Evolutionary conservation across 805 yeast species (phyloP).

Genomic region (Kregervanrija delftensis): DNA sequence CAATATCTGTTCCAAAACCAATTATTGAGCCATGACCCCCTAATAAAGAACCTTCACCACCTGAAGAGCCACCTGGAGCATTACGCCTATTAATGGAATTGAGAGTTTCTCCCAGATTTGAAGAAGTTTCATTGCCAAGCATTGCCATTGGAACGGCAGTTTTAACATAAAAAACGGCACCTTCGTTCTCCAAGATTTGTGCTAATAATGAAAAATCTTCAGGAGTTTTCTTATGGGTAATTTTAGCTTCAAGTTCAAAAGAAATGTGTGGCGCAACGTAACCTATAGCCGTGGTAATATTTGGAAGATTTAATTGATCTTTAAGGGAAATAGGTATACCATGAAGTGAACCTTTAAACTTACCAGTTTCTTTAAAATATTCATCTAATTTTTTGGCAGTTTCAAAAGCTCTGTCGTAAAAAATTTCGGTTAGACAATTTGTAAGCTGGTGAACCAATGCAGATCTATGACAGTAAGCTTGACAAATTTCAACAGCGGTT

Average conservation of each 20-base stretch:
- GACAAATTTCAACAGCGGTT: constrained; percentile 29
- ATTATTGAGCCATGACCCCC: constrained; percentile 27
- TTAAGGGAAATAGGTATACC: constrained; percentile 41
- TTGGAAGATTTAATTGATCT: constrained; percentile 36
- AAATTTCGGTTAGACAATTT: constrained; percentile 35
- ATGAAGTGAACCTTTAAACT: constrained; percentile 35
- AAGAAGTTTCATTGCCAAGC: constrained; percentile 34
- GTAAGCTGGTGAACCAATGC: constrained; percentile 37
- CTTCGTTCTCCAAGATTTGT: constrained; percentile 28
- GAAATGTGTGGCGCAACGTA: constrained; percentile 28
- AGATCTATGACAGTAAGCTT: constrained; percentile 37
- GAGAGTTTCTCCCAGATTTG: constrained; percentile 32
- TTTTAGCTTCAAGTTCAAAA: constrained; percentile 16
- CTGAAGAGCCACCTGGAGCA: constrained; percentile 38
- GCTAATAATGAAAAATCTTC: constrained; percentile 24
- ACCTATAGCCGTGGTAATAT: constrained; percentile 34
- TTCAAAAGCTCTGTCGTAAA: constrained; percentile 32
- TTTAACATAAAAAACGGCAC: constrained; percentile 38
- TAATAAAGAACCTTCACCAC: constrained; percentile 37
- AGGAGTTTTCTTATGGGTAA: constrained; percentile 24
- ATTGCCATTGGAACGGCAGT: constrained; percentile 39
- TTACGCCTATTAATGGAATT: constrained; percentile 32
- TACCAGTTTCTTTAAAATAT: constrained; percentile 27
- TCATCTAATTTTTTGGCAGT: constrained; percentile 35
- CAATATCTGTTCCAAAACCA: constrained; percentile 35